Evolutionary conservation across 345 rosid species (phyloP), one percentile per base, ranked within the genome.

Genomic region (rapeseed (Brassica napus)): DNA sequence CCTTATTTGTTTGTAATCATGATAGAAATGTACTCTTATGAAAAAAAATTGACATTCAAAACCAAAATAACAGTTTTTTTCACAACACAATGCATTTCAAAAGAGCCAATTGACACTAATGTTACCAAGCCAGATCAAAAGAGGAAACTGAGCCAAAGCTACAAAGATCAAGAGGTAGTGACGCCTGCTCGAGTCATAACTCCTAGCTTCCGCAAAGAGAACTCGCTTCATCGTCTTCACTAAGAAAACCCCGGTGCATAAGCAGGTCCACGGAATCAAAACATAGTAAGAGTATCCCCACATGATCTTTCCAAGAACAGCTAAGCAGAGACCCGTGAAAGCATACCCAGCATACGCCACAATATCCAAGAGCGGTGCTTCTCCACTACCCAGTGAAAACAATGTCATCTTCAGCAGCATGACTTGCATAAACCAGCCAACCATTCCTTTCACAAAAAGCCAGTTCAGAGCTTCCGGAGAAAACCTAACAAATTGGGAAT

Each of bases 201-300:
- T 90, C 85, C 99, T 84, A 84, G 88, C 92, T 84, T 91, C 99
- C 1, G 96, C 90, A 14, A 89, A 93, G 44, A 93, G 91, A 42
- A 93, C 98, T 81, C 98, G 87, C 87, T 93, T 95, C 96, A 91
- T 91, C 4, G 98, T 95, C 91, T 93, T 95, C 77, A 91, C 96
- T 86, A 95, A 82, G 89, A 95, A 95, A 68, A 89, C 74, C 24
- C 96, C 99, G 84, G 88, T 88, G 83, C 97, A 91, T 30, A 95
- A 77, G 86, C 93, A 91, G 64, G 93, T 81, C 88, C 91, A 91
- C 0, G 92, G 96, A 90, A 95, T 87, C 85, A 95, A 59, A 69
- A 81, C 81, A 62, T 91, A 95, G 91, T 95, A 93, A 0, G 89
- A 82, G 81, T 91, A 95, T 70, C 86, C 85, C 82, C 85, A 82